These are phyloP conservation scores for Aspergillus indologenus DNA, from an alignment of 495 filamentous ascomycete species.

Conservation along the genomic window DNA sequence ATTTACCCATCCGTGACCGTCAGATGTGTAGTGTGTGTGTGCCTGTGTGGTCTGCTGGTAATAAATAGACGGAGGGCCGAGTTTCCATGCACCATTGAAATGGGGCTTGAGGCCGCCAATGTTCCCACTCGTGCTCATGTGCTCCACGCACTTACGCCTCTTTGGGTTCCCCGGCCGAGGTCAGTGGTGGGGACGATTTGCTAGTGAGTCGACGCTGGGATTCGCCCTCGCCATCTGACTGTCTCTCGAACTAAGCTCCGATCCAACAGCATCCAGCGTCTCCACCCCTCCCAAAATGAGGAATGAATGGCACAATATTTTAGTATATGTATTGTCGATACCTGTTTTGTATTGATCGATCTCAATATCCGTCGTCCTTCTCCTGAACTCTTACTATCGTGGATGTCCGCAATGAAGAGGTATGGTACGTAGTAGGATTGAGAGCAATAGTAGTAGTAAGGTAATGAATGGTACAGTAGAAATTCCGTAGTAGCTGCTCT, in stretches of 20 bases:
- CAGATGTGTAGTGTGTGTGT: constrained; percentile 9
- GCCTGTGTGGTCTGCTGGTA: background rate
- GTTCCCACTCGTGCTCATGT: constrained; percentile 29
- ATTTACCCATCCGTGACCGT: constrained; percentile 15
- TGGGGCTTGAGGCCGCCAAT: constrained; percentile 21
- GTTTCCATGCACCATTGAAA: constrained; percentile 22
- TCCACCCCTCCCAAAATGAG: constrained; percentile 12
- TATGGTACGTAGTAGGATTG: no score
- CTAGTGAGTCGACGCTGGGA: constrained; percentile 4
- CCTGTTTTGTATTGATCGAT: no score
- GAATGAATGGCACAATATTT: constrained; percentile 18
- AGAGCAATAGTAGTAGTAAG: no score
- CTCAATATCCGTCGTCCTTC: no score
- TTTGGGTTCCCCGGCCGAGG: constrained; percentile 26
- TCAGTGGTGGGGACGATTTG: constrained; percentile 12
- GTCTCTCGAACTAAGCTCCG: constrained; percentile 9
- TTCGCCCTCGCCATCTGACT: constrained; percentile 8
- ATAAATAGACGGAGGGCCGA: constrained; percentile 16
- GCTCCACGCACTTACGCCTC: constrained; percentile 22
- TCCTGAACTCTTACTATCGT: no score
- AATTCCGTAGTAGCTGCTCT: constrained; percentile 1
- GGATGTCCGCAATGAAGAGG: no score
- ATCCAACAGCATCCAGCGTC: background rate
- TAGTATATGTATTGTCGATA: constrained; percentile 1
- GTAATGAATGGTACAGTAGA: no score